Evolutionary conservation across 352 stramenopile genomes (phyloP).

Genomic region (Phytophthora citricola): DNA sequence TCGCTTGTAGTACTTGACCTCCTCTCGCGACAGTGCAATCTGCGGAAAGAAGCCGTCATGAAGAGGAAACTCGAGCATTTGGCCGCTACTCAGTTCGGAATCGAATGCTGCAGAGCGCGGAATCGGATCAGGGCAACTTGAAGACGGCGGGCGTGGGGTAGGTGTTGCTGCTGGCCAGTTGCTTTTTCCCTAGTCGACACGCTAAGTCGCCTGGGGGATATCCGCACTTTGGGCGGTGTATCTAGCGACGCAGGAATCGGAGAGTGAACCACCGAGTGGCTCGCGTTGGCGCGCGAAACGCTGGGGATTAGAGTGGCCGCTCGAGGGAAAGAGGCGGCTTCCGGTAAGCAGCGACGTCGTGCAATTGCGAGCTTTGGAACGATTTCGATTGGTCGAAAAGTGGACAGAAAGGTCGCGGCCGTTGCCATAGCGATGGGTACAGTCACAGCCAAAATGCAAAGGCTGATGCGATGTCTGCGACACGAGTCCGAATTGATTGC

Average conservation of each 20-base stretch:
- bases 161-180: conserved; percentile 9
- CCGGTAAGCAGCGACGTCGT: conserved; percentile 30
- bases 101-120: conserved; percentile 1
- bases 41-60: conserved; percentile 87
- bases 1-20: conserved; percentile 80
- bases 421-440: conserved; percentile 18
- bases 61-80: conserved; percentile 73
- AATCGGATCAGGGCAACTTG: conserved; percentile 14
- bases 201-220: not conserved
- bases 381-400: conserved; percentile 31
- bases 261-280: conserved; percentile 23
- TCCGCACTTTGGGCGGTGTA: not conserved
- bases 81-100: not conserved
- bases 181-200: conserved; percentile 16
- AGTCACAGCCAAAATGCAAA: conserved; percentile 10
- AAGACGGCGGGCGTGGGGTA: conserved; percentile 12
- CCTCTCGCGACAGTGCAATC: conserved; percentile 69
- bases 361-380: conserved; percentile 31
- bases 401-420: conserved; percentile 20
- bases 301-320: conserved; percentile 16
- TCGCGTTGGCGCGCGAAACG: conserved; percentile 16
- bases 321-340: conserved; percentile 21
- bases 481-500: conserved; percentile 17
- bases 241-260: conserved; percentile 22
- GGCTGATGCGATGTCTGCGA: conserved; percentile 29